Conservation (phyloP, 2,329 filamentous ascomycete genomes). For the Dothidotthia symphoricarpi region DNA sequence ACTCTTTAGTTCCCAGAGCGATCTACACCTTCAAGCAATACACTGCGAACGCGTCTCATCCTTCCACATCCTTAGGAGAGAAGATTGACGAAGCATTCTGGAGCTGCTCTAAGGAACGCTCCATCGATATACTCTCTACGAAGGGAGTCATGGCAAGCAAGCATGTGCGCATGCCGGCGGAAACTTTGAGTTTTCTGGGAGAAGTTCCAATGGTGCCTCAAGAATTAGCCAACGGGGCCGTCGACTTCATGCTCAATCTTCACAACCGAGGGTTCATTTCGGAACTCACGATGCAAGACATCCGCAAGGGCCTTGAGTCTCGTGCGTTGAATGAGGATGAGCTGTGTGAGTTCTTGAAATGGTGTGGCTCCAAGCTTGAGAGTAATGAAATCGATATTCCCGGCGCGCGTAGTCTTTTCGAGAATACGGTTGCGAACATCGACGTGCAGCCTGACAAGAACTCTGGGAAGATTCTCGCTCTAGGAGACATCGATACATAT, state of each 20-base stretch:
- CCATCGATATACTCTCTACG: slow-evolving; percentile 84
- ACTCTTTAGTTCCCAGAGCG: slow-evolving; percentile 71
- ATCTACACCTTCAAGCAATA: slow-evolving; percentile 84
- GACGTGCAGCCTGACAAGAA: slow-evolving; percentile 51
- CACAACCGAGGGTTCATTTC: slow-evolving; percentile 83
- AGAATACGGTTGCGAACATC: slow-evolving; percentile 73
- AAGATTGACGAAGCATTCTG: slow-evolving; percentile 95
- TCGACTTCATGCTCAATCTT: slow-evolving; percentile 75
- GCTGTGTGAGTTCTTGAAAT: slow-evolving; percentile 77
- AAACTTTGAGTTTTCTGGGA: slow-evolving; percentile 74
- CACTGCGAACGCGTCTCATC: slow-evolving; percentile 85
- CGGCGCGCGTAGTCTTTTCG: slow-evolving; percentile 68
- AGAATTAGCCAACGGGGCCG: slow-evolving; percentile 64
- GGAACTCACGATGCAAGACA: slow-evolving; percentile 81
- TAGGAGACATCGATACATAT: slow-evolving; percentile 73
- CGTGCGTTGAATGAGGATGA: slow-evolving; percentile 79
- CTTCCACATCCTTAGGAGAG: slow-evolving; percentile 76
- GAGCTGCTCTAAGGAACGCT: slow-evolving; percentile 75
- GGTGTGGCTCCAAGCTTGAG: slow-evolving; percentile 72
- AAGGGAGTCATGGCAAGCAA: slow-evolving; percentile 82
- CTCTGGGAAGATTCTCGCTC: slow-evolving; percentile 69
- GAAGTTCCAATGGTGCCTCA: slow-evolving; percentile 84
- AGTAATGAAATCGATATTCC: slow-evolving; percentile 69
- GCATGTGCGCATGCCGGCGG: slow-evolving; percentile 73
- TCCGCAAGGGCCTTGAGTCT: slow-evolving; percentile 76